Evolutionary conservation across 306 rosid genomes (phyloP), one percentile per base, ranked within the genome.

Genomic region (Chamaecrista fasciculata): DNA sequence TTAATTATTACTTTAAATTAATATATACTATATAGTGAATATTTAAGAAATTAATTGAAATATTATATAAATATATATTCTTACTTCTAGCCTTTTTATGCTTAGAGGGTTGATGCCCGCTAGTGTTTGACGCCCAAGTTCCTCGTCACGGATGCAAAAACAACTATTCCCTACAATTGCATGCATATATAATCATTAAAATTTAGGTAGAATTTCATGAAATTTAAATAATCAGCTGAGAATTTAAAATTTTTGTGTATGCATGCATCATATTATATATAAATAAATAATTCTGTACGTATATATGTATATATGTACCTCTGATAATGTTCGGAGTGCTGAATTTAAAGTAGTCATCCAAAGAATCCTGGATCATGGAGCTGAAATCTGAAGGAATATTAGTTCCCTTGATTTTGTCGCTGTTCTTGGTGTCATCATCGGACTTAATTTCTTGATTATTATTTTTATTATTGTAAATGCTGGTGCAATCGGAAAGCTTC

Each of bases 21-120:
- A n/a, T n/a, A n/a, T n/a, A n/a, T n/a, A n/a, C n/a, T n/a, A n/a
- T n/a, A n/a, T n/a, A n/a, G n/a, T n/a, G n/a, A n/a, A n/a, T n/a
- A n/a, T n/a, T n/a, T n/a, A n/a, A n/a, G n/a, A n/a, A n/a, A n/a
- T n/a, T n/a, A n/a, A n/a, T n/a, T n/a, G n/a, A n/a, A n/a, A n/a
- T n/a, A n/a, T n/a, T n/a, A n/a, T n/a, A n/a, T n/a, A n/a, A n/a
- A n/a, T n/a, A n/a, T 18, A 47, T 48, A 33, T 51, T 9, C 58
- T 57, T 73, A 76, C 81, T 62, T 62, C 57, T 14, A 79, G 80
- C 63, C 82, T 59, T 72, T 79, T 58, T 36, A 83, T 65, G 72
- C 81, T 72, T 2, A 62, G 23, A 40, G 84, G 86, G 69, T 83
- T 72, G 15, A 76, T 16, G 8, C 86, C 86, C 8, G 84, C 84